phyloP scores from a whole-genome alignment of 169 alveolate species.

The Cryptosporidium baileyi region DNA sequence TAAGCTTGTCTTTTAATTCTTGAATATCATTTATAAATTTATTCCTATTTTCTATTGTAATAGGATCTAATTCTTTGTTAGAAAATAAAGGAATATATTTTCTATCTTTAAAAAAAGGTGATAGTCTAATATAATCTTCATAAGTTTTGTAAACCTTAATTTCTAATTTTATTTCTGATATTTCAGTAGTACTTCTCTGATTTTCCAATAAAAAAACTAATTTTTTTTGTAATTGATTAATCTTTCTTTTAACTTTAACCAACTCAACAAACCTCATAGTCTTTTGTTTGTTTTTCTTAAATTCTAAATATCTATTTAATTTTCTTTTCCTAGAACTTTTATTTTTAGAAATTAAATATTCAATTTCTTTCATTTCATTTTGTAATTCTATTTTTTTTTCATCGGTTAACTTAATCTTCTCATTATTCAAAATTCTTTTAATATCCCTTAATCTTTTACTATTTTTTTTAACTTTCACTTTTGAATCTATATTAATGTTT shows the following conservation, averaged over 20 bases:
- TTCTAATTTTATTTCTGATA: not conserved
- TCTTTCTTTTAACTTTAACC: slow-evolving; percentile 48
- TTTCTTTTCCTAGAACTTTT: slow-evolving; percentile 10
- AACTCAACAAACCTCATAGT: slow-evolving; percentile 65
- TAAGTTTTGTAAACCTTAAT: not conserved
- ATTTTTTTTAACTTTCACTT: not conserved
- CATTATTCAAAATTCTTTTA: slow-evolving; percentile 1
- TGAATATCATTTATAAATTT: slow-evolving; percentile 36
- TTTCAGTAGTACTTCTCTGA: not conserved
- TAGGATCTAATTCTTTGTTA: slow-evolving; percentile 12
- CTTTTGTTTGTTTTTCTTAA: slow-evolving; percentile 33
- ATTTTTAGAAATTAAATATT: not conserved
- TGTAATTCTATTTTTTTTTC: slow-evolving; percentile 7
- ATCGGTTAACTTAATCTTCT: slow-evolving; percentile 5
- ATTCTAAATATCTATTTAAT: slow-evolving; percentile 10
- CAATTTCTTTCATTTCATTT: not conserved
- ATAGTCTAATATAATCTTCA: slow-evolving; percentile 45
- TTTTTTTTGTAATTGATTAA: slow-evolving; percentile 2
- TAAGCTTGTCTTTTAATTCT: slow-evolving; percentile 31
- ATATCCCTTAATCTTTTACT: slow-evolving; percentile 34
- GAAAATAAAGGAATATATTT: slow-evolving; percentile 51
- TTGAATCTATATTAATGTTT: not conserved
- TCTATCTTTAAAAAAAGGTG: slow-evolving; percentile 28
- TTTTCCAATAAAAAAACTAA: not conserved
- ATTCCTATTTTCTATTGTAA: not conserved